Evolutionary conservation across 73 alveolate species (phyloP).

Genomic region (Tetrahymena malaccensis): DNA sequence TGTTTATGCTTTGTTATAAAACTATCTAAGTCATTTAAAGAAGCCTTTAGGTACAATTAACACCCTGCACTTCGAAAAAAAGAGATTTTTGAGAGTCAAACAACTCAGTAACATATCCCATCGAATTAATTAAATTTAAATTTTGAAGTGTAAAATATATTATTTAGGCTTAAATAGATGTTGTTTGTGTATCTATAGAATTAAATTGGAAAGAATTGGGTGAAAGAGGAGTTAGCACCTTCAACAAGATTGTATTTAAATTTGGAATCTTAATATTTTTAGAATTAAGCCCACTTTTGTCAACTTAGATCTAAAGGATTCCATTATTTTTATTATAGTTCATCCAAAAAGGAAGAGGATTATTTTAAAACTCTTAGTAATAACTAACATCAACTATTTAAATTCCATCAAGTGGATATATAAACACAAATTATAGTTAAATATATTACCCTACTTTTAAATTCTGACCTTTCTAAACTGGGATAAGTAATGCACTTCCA

Average conservation of each 20-base stretch:
- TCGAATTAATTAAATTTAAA: not conserved
- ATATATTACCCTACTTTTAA: not conserved
- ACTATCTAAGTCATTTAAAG: not conserved
- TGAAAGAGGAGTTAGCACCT: not conserved
- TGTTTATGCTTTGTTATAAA: not conserved
- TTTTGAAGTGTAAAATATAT: not conserved
- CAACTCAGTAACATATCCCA: not conserved
- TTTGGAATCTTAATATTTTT: not conserved
- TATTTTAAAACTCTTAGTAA: not conserved
- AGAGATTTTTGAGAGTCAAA: not conserved
- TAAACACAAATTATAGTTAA: not conserved
- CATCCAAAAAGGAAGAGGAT: not conserved
- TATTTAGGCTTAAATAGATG: not conserved
- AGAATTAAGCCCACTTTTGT: not conserved
- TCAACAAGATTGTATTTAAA: not conserved
- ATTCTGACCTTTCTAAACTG: not conserved
- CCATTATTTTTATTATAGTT: not conserved
- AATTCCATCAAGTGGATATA: not conserved
- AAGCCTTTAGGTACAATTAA: not conserved
- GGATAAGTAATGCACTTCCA: not conserved
- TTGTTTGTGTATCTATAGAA: not conserved
- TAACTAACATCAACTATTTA: not conserved
- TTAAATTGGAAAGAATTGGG: not conserved
- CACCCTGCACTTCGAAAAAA: not conserved
- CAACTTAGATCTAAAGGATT: not conserved